Evolutionary conservation across 306 rosid genomes (phyloP), one percentile per base, ranked within the genome.

Genomic region (Medicago arabica): DNA sequence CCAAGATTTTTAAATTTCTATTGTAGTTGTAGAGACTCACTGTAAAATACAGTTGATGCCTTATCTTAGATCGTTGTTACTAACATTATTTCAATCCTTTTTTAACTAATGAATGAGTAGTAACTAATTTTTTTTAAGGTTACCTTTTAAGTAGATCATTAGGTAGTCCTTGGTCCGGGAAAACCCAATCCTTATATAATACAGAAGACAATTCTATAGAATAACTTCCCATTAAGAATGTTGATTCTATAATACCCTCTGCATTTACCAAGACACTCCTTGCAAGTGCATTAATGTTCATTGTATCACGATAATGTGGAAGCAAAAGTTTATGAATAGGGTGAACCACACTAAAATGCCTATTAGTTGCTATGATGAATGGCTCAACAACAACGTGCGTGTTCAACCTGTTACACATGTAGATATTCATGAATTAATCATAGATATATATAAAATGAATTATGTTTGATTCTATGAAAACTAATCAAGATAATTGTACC

Each of bases 341-440:
- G 43, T 83, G 87, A 76, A 83, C 76, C 51, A 76, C 87, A 80
- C 84, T 83, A 3, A 80, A 80, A 15, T 83, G 79, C 9, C 83
- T 83, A n/a, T 80, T 75, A 34, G 87, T 83, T 19, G 82, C 84
- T 10, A 83, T 83, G 69, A 83, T 21, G 58, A 83, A 88, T 43
- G 96, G 96, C 72, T 91, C 96, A 75, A 89, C 85, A 67, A 74
- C 90, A 10, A 92, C 93, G 28, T 92, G 97, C 67, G 97, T 90
- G 68, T 90, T 84, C 75, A 92, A 65, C 95, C 95, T 89, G 85
- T 11, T 43, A 74, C 4, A 72, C n/a, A 74, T 17, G 23, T 78
- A 16, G 25, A 12, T 11, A 72, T 40, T 44, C 71, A 25, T 60
- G 25, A 28, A 2, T 6, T 14, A 49, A 13, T 8, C 34, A 46